A percentile compares a stretch with the other conserved stretches of the same genome.
These are phyloP conservation scores for Arthrobotrys sinensis DNA, from an alignment of 2,329 filamentous ascomycete genomes.

Conservation along the genomic window DNA sequence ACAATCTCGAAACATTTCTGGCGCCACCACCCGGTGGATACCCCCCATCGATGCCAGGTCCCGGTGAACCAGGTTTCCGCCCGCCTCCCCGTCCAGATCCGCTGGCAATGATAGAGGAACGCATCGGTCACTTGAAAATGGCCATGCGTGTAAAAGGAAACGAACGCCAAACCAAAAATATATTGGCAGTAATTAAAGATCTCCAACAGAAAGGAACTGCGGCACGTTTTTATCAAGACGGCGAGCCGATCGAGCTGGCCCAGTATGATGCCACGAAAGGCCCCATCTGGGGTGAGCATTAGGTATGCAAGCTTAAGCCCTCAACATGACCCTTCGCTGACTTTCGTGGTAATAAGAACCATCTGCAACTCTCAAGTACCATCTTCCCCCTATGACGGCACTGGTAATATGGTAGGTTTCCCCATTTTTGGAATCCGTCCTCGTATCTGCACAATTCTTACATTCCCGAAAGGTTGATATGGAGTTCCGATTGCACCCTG, in stretches of 20 bases:
- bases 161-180: not conserved
- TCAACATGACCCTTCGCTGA: no score
- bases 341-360: no score
- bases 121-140: not conserved
- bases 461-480: no score
- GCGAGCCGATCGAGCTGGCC: not conserved
- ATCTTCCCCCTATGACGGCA: no score
- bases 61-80: conserved; percentile 7
- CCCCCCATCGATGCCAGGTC: not conserved
- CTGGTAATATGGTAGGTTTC: no score
- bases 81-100: not conserved
- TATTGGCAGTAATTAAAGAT: not conserved
- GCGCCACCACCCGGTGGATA: conserved; percentile 22
- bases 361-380: no score
- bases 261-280: not conserved
- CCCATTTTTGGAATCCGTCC: no score
- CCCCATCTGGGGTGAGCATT: not conserved
- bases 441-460: no score
- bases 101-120: not conserved
- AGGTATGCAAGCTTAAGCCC: no score
- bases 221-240: conserved; percentile 3
- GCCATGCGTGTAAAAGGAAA: not conserved
- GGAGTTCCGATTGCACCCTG: no score
- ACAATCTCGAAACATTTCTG: no score
- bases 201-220: not conserved